These are phyloP conservation scores for Spathaspora girioi DNA, from an alignment of 805 yeast genomes.

Conservation along the genomic window DNA sequence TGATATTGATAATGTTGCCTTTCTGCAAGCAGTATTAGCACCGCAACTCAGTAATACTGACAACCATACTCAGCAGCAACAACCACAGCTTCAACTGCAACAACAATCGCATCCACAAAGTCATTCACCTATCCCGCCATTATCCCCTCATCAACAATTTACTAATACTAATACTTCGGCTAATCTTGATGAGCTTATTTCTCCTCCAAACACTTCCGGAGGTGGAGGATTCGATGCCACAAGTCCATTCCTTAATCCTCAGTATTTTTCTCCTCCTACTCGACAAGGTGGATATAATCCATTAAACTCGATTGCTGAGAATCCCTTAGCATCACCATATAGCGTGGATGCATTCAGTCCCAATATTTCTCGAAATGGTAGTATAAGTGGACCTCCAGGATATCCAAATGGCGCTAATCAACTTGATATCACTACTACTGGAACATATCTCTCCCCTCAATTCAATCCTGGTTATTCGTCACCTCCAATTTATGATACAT, in stretches of 20 bases:
- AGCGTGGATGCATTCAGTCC: conserved; percentile 25
- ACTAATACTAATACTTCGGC: conserved; percentile 15
- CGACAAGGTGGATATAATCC: conserved; percentile 20
- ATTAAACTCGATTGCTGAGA: conserved; percentile 33
- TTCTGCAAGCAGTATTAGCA: conserved; percentile 6
- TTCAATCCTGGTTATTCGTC: conserved; percentile 26
- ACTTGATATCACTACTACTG: conserved; percentile 8
- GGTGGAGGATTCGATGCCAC: conserved; percentile 1
- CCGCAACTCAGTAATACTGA: conserved; percentile 5
- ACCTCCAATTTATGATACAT: conserved; percentile 23
- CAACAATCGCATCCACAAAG: conserved; percentile 1
- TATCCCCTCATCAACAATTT: conserved; percentile 7
- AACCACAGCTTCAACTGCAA: not conserved
- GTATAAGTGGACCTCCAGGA: conserved; percentile 25
- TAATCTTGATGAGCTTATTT: conserved; percentile 35
- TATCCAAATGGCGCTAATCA: not conserved
- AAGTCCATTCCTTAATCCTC: conserved; percentile 27
- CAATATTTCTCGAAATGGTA: conserved; percentile 23
- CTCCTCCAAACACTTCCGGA: conserved; percentile 18
- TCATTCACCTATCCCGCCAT: conserved; percentile 2
- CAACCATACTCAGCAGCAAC: not conserved
- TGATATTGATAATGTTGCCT: conserved; percentile 16
- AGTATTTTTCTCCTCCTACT: conserved; percentile 39
- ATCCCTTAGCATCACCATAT: not conserved
- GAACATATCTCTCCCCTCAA: conserved; percentile 34